These are phyloP conservation scores for Diplodia intermedia DNA, from an alignment of 2,329 filamentous ascomycete species.

Conservation along the genomic window DNA sequence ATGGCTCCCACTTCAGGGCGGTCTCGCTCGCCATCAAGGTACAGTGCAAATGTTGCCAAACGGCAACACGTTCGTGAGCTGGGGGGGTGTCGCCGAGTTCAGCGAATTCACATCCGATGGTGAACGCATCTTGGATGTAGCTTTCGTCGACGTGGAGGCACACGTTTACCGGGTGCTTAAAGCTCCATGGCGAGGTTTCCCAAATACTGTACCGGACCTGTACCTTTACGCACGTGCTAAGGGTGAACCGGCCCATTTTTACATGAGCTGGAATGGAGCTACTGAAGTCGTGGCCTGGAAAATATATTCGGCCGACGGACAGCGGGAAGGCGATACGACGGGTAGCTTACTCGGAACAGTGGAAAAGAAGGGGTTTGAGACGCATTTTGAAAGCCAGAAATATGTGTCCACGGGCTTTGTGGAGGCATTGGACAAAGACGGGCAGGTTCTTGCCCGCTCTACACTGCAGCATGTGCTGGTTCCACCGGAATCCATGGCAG, in stretches of 20 bases:
- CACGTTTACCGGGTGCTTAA: neutral
- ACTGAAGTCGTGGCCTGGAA: neutral
- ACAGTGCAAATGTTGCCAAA: slow-evolving; percentile 52
- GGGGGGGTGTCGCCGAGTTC: slow-evolving; percentile 46
- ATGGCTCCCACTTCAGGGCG: neutral
- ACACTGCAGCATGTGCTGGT: neutral
- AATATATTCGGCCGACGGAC: neutral
- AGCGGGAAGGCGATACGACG: too few species aligned
- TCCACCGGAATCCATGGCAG: neutral
- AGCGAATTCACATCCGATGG: slow-evolving; percentile 45
- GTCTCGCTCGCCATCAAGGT: slow-evolving; percentile 49
- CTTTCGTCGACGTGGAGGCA: neutral
- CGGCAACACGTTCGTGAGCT: slow-evolving; percentile 47
- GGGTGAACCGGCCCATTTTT: neutral
- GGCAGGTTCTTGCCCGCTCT: neutral
- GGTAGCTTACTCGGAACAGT: neutral
- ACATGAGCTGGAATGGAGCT: slow-evolving; percentile 8
- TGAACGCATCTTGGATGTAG: slow-evolving; percentile 39
- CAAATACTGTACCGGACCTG: neutral
- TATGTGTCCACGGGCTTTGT: neutral
- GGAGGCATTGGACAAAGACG: neutral
- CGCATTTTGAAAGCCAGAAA: neutral
- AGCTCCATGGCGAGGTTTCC: neutral
- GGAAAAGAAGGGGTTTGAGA: neutral
- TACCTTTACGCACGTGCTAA: neutral